A percentile compares a stretch with the other conserved stretches of the same genome.
These are phyloP conservation scores for Lagenidium sp. DNA, from an alignment of 352 stramenopile genomes.

Conservation along the genomic window DNA sequence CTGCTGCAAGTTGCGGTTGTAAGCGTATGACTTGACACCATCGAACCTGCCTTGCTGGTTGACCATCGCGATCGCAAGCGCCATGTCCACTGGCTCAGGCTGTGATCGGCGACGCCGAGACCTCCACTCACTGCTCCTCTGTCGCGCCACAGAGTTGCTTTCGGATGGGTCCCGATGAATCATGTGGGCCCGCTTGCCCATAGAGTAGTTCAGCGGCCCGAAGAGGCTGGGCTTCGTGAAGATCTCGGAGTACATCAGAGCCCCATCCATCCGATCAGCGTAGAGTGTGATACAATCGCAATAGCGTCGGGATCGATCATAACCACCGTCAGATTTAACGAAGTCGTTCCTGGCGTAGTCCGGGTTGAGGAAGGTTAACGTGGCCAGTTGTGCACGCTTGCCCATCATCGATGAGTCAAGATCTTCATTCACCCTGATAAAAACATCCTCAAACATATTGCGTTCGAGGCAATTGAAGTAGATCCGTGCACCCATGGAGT, in stretches of 20 bases:
- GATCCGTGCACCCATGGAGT: conserved; percentile 29
- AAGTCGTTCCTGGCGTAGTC: conserved; percentile 13
- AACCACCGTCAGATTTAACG: conserved; percentile 7
- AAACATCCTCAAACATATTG: conserved; percentile 16
- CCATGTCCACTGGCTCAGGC: conserved; percentile 24
- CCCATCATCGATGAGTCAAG: neutral
- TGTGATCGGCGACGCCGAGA: neutral
- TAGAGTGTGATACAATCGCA: conserved; percentile 35
- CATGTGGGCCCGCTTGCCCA: conserved; percentile 14
- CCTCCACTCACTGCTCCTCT: neutral
- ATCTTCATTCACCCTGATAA: conserved; percentile 3
- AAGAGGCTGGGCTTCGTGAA: conserved; percentile 11
- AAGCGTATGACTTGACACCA: conserved; percentile 42
- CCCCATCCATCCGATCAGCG: conserved; percentile 27
- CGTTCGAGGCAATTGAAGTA: conserved; percentile 18
- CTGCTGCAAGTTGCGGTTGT: conserved; percentile 23
- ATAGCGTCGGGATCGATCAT: conserved; percentile 14
- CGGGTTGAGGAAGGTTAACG: conserved; percentile 8
- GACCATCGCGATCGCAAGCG: conserved; percentile 36
- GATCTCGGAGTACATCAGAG: conserved; percentile 34
- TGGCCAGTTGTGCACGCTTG: conserved; percentile 2
- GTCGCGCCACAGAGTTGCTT: neutral
- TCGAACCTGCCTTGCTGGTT: conserved; percentile 47
- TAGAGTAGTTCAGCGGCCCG: conserved; percentile 17
- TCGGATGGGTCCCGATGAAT: conserved; percentile 7